Conservation (phyloP, 208 protist species). For the Naegleria fowleri region DNA sequence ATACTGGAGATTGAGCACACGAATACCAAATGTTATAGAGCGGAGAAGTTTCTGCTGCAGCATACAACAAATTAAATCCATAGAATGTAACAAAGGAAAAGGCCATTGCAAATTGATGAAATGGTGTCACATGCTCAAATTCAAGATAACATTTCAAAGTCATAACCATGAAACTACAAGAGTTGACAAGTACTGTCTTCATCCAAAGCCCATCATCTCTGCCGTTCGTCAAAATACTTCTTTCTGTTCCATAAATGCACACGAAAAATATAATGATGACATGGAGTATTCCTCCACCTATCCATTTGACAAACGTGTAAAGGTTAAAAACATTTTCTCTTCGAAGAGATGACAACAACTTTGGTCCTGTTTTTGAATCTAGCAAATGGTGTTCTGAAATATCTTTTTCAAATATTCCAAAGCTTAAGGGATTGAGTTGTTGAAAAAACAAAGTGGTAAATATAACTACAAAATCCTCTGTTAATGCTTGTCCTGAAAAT, state of each 20-base stretch:
- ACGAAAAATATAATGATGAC: not conserved
- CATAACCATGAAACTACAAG: not conserved
- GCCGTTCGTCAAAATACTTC: not conserved
- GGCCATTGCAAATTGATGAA: no score
- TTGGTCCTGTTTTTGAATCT: not conserved
- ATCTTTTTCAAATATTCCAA: constrained; percentile 84
- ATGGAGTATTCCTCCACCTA: not conserved
- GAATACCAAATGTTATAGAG: not conserved
- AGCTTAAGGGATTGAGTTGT: constrained; percentile 70
- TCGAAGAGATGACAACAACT: not conserved
- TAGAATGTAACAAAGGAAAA: not conserved
- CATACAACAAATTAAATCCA: not conserved
- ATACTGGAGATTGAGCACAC: not conserved
- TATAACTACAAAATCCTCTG: constrained; percentile 71
- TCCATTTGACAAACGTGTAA: not conserved
- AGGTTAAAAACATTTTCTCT: not conserved
- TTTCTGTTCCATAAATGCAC: not conserved
- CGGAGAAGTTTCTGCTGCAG: not conserved
- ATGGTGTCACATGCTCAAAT: not conserved
- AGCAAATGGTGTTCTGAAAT: constrained; percentile 54
- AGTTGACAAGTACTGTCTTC: not conserved
- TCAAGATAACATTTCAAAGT: not conserved
- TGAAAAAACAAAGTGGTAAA: constrained; percentile 78
- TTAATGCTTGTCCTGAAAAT: constrained; percentile 77
- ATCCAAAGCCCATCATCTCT: not conserved